A percentile compares a stretch with the other conserved stretches of the same genome.
Evolutionary conservation across 2,329 filamentous ascomycete species (phyloP).

Genomic region (Didymella exigua): DNA sequence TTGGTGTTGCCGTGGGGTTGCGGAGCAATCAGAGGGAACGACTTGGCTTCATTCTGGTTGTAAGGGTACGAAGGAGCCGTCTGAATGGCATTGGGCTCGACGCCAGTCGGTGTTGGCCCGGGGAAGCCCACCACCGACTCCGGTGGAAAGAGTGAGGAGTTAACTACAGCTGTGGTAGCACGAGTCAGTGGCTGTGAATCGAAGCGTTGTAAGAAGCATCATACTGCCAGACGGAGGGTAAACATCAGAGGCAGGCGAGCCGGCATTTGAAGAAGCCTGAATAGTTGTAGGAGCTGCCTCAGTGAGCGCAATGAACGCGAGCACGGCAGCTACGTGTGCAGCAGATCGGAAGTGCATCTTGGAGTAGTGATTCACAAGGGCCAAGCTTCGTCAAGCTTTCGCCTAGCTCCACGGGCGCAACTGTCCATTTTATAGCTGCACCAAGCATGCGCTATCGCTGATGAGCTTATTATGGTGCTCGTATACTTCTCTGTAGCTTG

Average conservation of each 20-base stretch:
- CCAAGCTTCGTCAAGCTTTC: conserved; percentile 30
- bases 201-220: background rate
- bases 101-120: conserved; percentile 39
- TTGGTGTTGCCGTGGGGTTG: conserved; percentile 29
- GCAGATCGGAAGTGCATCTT: conserved; percentile 9
- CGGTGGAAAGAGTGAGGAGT: conserved; percentile 33
- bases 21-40: conserved; percentile 31
- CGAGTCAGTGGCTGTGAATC: background rate
- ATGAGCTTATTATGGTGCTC: conserved; percentile 1
- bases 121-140: conserved; percentile 37
- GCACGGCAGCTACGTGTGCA: conserved; percentile 14
- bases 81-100: conserved; percentile 35
- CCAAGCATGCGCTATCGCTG: background rate
- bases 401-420: conserved; percentile 20
- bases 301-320: conserved; percentile 16
- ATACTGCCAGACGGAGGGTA: conserved; percentile 36
- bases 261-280: conserved; percentile 24
- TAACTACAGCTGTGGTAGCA: conserved; percentile 26
- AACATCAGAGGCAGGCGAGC: conserved; percentile 23
- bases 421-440: conserved; percentile 21
- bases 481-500: conserved; percentile 1
- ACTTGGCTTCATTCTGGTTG: conserved; percentile 28
- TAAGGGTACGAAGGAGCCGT: conserved; percentile 39
- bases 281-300: conserved; percentile 25
- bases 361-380: background rate